Base-by-base conservation (phyloP, 2,329 filamentous ascomycete genomes). In the Nemania serpens region DNA sequence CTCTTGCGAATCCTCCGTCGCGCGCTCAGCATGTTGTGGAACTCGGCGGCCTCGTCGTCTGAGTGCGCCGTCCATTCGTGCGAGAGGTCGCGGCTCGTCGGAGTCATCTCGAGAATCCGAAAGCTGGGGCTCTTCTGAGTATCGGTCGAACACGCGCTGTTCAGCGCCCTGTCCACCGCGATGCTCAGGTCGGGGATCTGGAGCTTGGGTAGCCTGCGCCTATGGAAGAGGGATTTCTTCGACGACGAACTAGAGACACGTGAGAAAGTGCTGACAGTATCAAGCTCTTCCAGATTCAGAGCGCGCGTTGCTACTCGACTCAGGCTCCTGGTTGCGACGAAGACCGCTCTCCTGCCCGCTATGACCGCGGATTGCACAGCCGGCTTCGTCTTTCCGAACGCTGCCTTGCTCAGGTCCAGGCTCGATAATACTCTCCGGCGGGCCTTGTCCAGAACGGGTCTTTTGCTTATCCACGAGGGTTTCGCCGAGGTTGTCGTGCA, bases 11-110 rank as follows among this genome's bases (percentile, higher is more conserved):
- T 58, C 2, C 66, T 17, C 1, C 66, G 63, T 1, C 66, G 66
- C 29, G 66, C 66, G 2, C 57, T 52, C 1, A 64, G n/a, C 58
- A 67, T 67, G 47, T 67, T 67, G 25, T 59, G 61, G 17, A 59
- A 63, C 47, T 67, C 66, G 2, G 43, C 57, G 0, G 7, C 11
- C 0, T 61, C 45, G 15, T 67, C 63, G 0, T 37, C 10, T 2
- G 50, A 6, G 17, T 63, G 42, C 5, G 52, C 54, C 3, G 3
- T 3, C 41, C 58, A 48, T 11, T 62, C 15, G 13, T 41, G n/a
- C 11, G 48, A 43, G 4, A 67, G 55, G 3, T 61, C 51, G 0
- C 55, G 22, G 15, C 56, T 66, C 7, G 63, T 66, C 0, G 66
- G 66, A 4, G 61, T 60, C 7, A 52, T 17, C 22, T 54, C 55